These are phyloP conservation scores for Ehretia macrophylla DNA, from an alignment of 257 asterid genomes.

Conservation along the genomic window DNA sequence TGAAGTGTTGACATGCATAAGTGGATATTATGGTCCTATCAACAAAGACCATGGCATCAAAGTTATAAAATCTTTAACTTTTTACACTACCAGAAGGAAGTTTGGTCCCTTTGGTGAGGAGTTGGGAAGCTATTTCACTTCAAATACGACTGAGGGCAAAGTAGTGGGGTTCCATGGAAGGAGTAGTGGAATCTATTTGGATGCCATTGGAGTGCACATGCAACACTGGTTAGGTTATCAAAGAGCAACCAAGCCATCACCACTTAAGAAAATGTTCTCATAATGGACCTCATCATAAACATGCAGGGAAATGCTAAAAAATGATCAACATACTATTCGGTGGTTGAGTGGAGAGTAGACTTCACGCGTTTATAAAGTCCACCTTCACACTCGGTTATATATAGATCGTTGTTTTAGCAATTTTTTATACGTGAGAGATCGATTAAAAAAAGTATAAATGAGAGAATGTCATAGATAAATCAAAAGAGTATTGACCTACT, in stretches of 20 bases:
- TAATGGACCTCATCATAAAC: constrained; percentile 14
- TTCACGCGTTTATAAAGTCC: neutral
- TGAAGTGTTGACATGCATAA: constrained; percentile 65
- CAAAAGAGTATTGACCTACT: neutral
- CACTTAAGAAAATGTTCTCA: constrained; percentile 44
- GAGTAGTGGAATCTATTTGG: constrained; percentile 61
- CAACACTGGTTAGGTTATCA: constrained; percentile 85
- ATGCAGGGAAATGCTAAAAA: too few species aligned
- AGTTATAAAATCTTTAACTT: constrained; percentile 60
- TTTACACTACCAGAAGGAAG: constrained; percentile 50
- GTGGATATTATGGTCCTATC: constrained; percentile 57
- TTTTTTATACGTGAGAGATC: too few species aligned
- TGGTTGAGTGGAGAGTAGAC: too few species aligned
- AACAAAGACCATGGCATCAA: constrained; percentile 37
- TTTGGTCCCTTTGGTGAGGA: constrained; percentile 77
- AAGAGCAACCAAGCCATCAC: constrained; percentile 34
- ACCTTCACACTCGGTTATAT: too few species aligned
- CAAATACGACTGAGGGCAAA: constrained; percentile 72
- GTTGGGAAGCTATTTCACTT: constrained; percentile 53
- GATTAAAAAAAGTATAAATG: too few species aligned
- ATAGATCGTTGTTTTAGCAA: too few species aligned
- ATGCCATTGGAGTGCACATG: constrained; percentile 88
- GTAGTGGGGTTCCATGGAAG: constrained; percentile 83
- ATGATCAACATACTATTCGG: too few species aligned
- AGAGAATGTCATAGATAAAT: too few species aligned